These are phyloP conservation scores for Elsinoe batatas DNA, from an alignment of 2,329 filamentous ascomycete genomes.

Conservation along the genomic window DNA sequence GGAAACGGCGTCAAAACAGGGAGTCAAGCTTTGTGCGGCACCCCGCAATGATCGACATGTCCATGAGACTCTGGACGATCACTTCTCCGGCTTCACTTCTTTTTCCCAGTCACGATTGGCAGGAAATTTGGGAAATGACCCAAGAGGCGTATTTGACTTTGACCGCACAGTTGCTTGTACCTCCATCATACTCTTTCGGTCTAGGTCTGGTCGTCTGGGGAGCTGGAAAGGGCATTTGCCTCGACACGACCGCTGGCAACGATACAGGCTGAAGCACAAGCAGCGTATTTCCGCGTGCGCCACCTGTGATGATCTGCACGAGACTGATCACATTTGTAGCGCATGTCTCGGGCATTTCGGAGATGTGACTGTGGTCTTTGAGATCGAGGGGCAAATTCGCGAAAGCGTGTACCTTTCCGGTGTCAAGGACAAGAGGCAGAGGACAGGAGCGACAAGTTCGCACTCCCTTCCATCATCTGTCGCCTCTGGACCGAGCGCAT, in stretches of 20 bases:
- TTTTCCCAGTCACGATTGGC: background rate
- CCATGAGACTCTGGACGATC: background rate
- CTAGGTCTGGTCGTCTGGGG: background rate
- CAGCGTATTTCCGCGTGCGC: too few species aligned
- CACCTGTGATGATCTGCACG: too few species aligned
- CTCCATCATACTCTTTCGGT: background rate
- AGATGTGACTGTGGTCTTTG: too few species aligned
- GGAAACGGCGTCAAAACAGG: slow-evolving; percentile 1
- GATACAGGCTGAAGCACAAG: too few species aligned
- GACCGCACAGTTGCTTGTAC: background rate
- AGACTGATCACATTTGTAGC: too few species aligned
- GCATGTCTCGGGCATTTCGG: too few species aligned
- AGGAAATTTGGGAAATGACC: background rate
- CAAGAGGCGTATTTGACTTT: background rate
- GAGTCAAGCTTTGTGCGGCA: background rate
- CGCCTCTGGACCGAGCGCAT: too few species aligned
- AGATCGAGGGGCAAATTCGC: too few species aligned
- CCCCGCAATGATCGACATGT: slow-evolving; percentile 7
- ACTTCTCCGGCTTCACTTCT: background rate
- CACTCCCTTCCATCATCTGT: too few species aligned
- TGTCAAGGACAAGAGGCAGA: too few species aligned
- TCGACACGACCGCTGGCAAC: background rate
- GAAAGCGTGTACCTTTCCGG: too few species aligned
- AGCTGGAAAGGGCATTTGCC: background rate
- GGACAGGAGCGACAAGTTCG: too few species aligned